Evolutionary conservation across 2,329 filamentous ascomycete genomes (phyloP).

Genomic region (Cryphonectria naterciae): DNA sequence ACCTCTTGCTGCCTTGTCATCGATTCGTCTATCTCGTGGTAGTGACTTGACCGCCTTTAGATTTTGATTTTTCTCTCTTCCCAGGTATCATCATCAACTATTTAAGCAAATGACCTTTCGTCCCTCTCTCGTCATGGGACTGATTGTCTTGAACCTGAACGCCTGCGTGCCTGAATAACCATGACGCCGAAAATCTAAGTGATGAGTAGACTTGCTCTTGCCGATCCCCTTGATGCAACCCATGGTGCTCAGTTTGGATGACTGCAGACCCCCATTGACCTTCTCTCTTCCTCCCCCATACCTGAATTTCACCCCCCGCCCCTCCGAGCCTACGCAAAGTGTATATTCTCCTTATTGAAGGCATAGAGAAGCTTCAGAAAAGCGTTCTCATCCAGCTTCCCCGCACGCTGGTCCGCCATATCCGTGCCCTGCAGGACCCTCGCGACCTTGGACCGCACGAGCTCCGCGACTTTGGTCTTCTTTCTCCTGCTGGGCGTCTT

Average conservation of each 20-base stretch:
- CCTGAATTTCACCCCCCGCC: neutral
- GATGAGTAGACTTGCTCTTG: neutral
- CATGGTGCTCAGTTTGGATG: neutral
- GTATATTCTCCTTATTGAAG: conserved; percentile 91
- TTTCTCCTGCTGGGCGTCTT: conserved; percentile 73
- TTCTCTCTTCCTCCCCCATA: neutral
- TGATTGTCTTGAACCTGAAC: conserved; percentile 23
- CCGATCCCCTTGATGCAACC: neutral
- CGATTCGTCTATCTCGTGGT: neutral
- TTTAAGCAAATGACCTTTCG: neutral
- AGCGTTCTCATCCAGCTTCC: conserved; percentile 90
- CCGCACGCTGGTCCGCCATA: conserved; percentile 78
- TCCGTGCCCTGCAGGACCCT: conserved; percentile 83
- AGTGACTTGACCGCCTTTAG: neutral
- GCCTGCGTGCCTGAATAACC: conserved; percentile 20
- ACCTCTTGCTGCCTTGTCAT: neutral
- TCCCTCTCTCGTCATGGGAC: neutral
- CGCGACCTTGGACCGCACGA: conserved; percentile 86
- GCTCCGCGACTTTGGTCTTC: conserved; percentile 77
- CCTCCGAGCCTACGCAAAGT: conserved; percentile 67
- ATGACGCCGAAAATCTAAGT: conserved; percentile 15
- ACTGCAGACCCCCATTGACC: neutral
- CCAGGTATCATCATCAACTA: conserved; percentile 24
- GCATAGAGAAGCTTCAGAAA: conserved; percentile 80
- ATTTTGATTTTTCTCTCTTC: neutral